phyloP scores from a whole-genome alignment of 768 basidiomycete genomes.

The Lyophyllum decastes region DNA sequence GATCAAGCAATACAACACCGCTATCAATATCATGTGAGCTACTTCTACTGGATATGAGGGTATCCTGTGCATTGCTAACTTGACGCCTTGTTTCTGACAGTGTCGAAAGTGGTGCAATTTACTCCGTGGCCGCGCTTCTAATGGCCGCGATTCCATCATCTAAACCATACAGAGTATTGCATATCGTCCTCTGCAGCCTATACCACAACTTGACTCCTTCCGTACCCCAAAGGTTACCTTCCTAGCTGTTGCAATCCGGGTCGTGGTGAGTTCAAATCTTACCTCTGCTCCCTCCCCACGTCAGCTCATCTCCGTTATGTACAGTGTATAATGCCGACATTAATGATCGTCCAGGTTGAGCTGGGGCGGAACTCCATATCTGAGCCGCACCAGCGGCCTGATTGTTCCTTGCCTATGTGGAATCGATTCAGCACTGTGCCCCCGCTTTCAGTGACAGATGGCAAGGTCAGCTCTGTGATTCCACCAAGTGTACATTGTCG shows the following conservation, averaged over 20 bases:
- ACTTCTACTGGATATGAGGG: not conserved
- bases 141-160: slow-evolving; percentile 12
- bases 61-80: not conserved
- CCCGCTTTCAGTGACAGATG: too few species aligned
- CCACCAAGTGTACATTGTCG: not conserved
- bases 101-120: slow-evolving; percentile 28
- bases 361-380: not conserved
- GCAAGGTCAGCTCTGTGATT: too few species aligned
- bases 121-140: slow-evolving; percentile 23
- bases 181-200: not conserved
- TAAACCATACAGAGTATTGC: slow-evolving; percentile 8
- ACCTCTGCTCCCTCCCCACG: not conserved
- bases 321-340: not conserved
- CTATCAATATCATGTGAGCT: slow-evolving; percentile 16
- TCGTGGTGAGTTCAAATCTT: slow-evolving; percentile 24
- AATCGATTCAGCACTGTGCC: not conserved
- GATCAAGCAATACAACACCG: slow-evolving; percentile 11
- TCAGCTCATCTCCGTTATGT: not conserved
- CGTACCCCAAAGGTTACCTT: slow-evolving; percentile 16
- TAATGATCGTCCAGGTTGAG: not conserved
- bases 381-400: not conserved
- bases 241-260: slow-evolving; percentile 18
- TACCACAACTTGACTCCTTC: not conserved
- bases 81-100: slow-evolving; percentile 6
- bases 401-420: not conserved